Evolutionary conservation across 345 rosid species (phyloP).

Genomic region (Gossypium bickii): DNA sequence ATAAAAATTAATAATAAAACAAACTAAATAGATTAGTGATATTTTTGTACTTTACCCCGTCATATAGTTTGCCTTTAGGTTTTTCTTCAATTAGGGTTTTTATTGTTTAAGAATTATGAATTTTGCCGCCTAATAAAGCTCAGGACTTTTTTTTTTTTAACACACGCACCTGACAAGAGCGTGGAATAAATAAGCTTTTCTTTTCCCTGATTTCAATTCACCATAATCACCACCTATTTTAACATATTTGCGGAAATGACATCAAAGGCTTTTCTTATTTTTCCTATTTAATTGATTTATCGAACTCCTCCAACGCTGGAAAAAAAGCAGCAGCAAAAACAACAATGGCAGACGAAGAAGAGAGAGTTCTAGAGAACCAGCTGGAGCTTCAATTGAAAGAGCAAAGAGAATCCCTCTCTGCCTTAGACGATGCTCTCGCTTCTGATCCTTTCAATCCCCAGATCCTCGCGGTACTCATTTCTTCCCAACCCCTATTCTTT

Average conservation of each 20-base stretch:
- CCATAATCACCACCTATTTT: background rate
- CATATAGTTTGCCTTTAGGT: too few species aligned
- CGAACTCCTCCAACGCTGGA: background rate
- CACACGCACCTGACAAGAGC: conserved; percentile 4
- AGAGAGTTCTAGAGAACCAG: conserved; percentile 67
- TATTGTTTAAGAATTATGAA: background rate
- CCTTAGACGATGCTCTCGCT: conserved; percentile 59
- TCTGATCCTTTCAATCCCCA: conserved; percentile 66
- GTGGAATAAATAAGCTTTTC: background rate
- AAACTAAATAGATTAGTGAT: too few species aligned
- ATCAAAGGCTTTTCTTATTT: background rate
- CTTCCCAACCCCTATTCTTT: background rate
- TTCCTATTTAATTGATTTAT: background rate
- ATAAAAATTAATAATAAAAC: too few species aligned
- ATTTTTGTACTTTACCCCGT: too few species aligned
- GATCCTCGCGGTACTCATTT: conserved; percentile 52
- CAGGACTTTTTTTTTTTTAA: background rate
- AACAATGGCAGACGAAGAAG: conserved; percentile 61
- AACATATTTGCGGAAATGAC: background rate
- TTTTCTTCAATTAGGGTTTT: background rate
- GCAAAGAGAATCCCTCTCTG: conserved; percentile 68
- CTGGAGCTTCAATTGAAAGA: conserved; percentile 65
- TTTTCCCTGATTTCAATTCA: background rate
- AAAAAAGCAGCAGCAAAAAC: background rate
- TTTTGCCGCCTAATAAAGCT: background rate